Evolutionary conservation across 352 stramenopile genomes (phyloP).

Genomic region (Phytophthora cryptogea): DNA sequence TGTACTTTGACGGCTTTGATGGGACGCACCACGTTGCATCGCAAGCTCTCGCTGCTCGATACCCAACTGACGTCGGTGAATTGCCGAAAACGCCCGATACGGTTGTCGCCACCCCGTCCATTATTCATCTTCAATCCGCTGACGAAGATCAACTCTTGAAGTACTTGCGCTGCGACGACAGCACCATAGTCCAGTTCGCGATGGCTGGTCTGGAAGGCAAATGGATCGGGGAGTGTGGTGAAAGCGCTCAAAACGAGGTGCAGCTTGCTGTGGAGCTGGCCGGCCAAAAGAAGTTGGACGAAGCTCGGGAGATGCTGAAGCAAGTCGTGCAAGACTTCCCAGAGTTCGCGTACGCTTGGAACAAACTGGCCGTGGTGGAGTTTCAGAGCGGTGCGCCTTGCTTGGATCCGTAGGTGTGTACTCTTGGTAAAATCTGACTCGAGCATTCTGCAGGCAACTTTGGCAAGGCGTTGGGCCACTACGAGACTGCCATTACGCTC

Average conservation of each 20-base stretch:
- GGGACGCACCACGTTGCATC: conserved; percentile 65
- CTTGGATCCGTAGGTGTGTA: not conserved
- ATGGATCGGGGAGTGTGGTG: conserved; percentile 67
- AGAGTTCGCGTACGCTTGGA: conserved; percentile 72
- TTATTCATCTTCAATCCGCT: conserved; percentile 71
- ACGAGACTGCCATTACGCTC: conserved; percentile 60
- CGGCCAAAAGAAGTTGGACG: conserved; percentile 36
- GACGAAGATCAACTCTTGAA: conserved; percentile 66
- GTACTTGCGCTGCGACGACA: conserved; percentile 72
- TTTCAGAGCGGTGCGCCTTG: conserved; percentile 52
- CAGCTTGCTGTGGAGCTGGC: conserved; percentile 49
- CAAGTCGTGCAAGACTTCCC: conserved; percentile 52
- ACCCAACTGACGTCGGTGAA: conserved; percentile 50
- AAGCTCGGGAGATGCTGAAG: conserved; percentile 51
- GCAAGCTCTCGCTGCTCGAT: conserved; percentile 58
- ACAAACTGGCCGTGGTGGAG: conserved; percentile 73
- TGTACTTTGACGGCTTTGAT: conserved; percentile 83
- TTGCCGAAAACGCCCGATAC: conserved; percentile 7
- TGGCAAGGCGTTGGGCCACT: conserved; percentile 53
- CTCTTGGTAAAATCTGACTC: conserved; percentile 2
- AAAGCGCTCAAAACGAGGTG: conserved; percentile 43
- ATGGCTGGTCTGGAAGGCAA: conserved; percentile 72
- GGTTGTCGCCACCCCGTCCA: conserved; percentile 49
- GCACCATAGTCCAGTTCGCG: conserved; percentile 72
- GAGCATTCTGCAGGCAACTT: conserved; percentile 44